Evolutionary conservation across 495 filamentous ascomycete species (phyloP).

Genomic region (Achaetomiella virescens): DNA sequence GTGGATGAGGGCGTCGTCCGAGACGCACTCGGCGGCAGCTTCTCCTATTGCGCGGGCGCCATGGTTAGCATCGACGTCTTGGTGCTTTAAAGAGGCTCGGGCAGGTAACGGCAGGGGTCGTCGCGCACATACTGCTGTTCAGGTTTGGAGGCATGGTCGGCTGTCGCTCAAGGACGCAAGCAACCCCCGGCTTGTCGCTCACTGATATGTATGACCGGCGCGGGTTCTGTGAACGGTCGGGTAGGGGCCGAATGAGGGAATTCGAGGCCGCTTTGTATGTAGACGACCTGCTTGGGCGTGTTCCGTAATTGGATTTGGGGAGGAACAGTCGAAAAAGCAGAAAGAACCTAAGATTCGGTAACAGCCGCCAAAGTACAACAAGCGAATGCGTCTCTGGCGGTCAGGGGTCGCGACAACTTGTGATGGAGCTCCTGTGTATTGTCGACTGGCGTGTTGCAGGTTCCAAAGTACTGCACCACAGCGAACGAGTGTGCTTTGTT

Average conservation of each 20-base stretch:
- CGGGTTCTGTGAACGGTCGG: too few species aligned
- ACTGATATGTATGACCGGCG: too few species aligned
- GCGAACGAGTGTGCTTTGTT: neutral
- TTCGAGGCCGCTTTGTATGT: too few species aligned
- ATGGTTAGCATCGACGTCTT: conserved; percentile 3
- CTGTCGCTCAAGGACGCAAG: too few species aligned
- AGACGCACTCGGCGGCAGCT: conserved; percentile 51
- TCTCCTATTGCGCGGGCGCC: conserved; percentile 29
- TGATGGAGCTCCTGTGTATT: too few species aligned
- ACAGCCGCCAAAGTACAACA: neutral
- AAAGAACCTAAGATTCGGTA: neutral
- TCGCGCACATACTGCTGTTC: too few species aligned
- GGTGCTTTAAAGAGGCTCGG: too few species aligned
- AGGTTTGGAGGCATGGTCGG: too few species aligned
- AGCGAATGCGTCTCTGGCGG: neutral
- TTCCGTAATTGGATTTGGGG: neutral
- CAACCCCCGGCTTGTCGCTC: too few species aligned
- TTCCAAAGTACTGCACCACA: conserved; percentile 1
- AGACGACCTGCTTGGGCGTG: neutral
- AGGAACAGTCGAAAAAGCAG: neutral
- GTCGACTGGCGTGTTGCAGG: neutral
- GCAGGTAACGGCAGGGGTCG: too few species aligned
- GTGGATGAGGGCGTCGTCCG: conserved; percentile 61
- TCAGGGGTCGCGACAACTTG: neutral
- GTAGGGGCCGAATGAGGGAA: too few species aligned